Evolutionary conservation across 352 stramenopile genomes (phyloP).

Genomic region (Phytophthora lateralis): DNA sequence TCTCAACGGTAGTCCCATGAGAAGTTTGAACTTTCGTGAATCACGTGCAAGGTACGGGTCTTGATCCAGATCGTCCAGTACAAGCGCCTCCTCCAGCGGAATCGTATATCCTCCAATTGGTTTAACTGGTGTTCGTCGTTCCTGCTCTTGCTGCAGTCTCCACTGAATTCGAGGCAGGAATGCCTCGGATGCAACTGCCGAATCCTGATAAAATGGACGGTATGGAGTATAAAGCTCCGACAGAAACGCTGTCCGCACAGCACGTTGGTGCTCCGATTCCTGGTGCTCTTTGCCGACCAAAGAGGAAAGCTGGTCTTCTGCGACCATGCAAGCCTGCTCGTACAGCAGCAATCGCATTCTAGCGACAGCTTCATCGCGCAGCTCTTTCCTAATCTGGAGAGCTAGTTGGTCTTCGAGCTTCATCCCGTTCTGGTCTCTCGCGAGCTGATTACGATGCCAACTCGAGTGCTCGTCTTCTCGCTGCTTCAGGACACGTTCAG

Average conservation of each 20-base stretch:
- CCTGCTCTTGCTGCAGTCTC: constrained; percentile 37
- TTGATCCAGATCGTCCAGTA: constrained; percentile 51
- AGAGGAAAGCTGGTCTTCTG: constrained; percentile 53
- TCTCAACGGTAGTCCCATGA: constrained; percentile 53
- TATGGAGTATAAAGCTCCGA: constrained; percentile 65
- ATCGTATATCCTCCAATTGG: constrained; percentile 40
- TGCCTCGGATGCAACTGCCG: constrained; percentile 43
- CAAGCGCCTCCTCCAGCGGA: constrained; percentile 41
- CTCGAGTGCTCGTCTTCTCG: constrained; percentile 44
- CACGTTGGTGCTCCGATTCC: constrained; percentile 33
- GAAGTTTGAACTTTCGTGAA: constrained; percentile 57
- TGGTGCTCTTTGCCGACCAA: constrained; percentile 34
- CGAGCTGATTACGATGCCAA: constrained; percentile 35
- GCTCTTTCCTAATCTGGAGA: constrained; percentile 28
- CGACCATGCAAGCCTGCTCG: constrained; percentile 53
- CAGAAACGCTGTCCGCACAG: constrained; percentile 36
- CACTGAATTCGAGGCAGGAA: constrained; percentile 57
- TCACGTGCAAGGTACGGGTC: constrained; percentile 58
- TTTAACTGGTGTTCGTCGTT: constrained; percentile 23
- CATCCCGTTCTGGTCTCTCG: constrained; percentile 50
- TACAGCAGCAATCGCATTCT: constrained; percentile 46
- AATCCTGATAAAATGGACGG: constrained; percentile 55
- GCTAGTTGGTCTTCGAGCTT: constrained; percentile 45
- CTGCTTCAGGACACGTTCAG: constrained; percentile 37
- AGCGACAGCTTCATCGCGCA: constrained; percentile 28